Evolutionary conservation across 495 filamentous ascomycete species (phyloP).

Genomic region (Podospora comata): DNA sequence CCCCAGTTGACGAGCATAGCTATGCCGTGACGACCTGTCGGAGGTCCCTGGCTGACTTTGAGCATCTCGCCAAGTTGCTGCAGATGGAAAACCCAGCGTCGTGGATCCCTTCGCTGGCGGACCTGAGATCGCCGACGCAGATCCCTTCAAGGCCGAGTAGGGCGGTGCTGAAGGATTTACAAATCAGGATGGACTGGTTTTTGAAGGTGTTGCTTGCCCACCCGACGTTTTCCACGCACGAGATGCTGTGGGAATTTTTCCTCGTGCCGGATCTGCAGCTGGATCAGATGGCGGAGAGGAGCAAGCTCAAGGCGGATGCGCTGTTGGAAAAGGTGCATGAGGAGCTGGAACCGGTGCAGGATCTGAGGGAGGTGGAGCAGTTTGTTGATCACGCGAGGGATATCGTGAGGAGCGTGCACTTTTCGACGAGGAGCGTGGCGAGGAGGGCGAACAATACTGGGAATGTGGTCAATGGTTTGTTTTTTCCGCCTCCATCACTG

Average conservation of each 20-base stretch:
- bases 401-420: slow-evolving; percentile 77
- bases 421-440: slow-evolving; percentile 74
- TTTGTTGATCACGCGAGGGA: slow-evolving; percentile 88
- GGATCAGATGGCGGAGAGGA: slow-evolving; percentile 84
- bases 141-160: slow-evolving; percentile 88
- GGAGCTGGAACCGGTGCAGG: slow-evolving; percentile 79
- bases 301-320: slow-evolving; percentile 76
- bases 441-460: slow-evolving; percentile 61
- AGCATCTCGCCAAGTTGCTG: slow-evolving; percentile 83
- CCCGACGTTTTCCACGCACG: slow-evolving; percentile 92
- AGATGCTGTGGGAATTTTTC: slow-evolving; percentile 99
- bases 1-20: slow-evolving; percentile 60
- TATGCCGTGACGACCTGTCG: slow-evolving; percentile 93
- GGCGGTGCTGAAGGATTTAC: slow-evolving; percentile 80
- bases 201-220: slow-evolving; percentile 81
- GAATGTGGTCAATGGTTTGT: slow-evolving; percentile 54
- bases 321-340: slow-evolving; percentile 81
- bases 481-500: slow-evolving; percentile 31
- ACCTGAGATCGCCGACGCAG: slow-evolving; percentile 84
- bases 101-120: slow-evolving; percentile 79
- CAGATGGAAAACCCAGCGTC: slow-evolving; percentile 90
- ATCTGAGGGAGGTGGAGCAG: slow-evolving; percentile 87
- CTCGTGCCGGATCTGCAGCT: slow-evolving; percentile 91
- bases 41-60: slow-evolving; percentile 86
- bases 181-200: slow-evolving; percentile 81